Conservation (phyloP, 2,329 filamentous ascomycete genomes). For the Fusarium hostae region DNA sequence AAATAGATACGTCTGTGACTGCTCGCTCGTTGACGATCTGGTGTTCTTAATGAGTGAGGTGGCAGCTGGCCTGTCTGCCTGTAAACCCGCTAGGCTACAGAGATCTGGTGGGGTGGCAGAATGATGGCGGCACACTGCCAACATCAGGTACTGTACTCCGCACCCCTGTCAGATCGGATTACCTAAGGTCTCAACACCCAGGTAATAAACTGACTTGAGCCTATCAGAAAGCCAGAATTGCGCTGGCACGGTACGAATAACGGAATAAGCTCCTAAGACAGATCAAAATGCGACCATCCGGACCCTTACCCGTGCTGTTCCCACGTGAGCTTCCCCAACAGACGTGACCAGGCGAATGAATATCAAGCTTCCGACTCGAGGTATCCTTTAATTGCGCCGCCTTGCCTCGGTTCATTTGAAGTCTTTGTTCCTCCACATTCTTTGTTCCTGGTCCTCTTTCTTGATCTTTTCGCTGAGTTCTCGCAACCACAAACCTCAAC, state of each 20-base stretch:
- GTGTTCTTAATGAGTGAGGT: slow-evolving; percentile 32
- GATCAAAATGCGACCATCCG: slow-evolving; percentile 9
- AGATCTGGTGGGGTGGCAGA: slow-evolving; percentile 30
- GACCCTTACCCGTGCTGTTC: slow-evolving; percentile 35
- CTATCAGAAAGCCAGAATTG: background rate
- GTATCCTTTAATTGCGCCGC: slow-evolving; percentile 3
- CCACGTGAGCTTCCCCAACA: slow-evolving; percentile 44
- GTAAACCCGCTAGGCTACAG: background rate
- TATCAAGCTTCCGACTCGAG: background rate
- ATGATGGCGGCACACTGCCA: slow-evolving; percentile 11
- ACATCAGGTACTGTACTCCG: background rate
- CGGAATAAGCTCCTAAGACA: slow-evolving; percentile 12
- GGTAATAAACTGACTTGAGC: background rate
- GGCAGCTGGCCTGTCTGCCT: slow-evolving; percentile 22
- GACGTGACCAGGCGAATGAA: slow-evolving; percentile 23
- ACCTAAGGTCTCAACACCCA: slow-evolving; percentile 16
- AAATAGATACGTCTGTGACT: background rate
- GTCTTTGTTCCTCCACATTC: background rate
- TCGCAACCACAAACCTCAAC: background rate
- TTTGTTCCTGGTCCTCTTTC: background rate
- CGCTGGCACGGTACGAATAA: background rate
- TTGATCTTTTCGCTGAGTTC: background rate
- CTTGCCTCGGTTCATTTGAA: slow-evolving; percentile 14
- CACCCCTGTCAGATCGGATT: slow-evolving; percentile 15
- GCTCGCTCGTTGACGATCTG: background rate